Base-by-base conservation (phyloP, 352 stramenopile species). In the Pilasporangium apinafurcum region DNA sequence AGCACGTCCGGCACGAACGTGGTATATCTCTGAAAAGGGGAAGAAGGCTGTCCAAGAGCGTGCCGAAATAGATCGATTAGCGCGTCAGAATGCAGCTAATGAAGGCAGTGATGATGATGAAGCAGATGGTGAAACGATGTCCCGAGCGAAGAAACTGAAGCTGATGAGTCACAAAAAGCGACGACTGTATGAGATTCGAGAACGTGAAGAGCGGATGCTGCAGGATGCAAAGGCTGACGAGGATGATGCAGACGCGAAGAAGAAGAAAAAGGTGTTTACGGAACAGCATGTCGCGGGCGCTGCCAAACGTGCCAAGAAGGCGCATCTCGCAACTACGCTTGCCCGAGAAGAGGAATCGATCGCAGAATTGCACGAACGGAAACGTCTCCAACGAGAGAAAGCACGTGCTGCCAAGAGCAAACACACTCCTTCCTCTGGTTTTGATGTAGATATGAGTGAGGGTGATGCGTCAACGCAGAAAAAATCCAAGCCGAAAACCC, bases 11-110 rank as follows among this genome's bases (percentile, higher is more conserved):
- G 80, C 81, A 25, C 79, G 86, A 45, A 96, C 83, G 48, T 98
- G 92, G 92, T 97, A 96, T 51, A 84, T 95, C 68, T 90, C 81
- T 28, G 75, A 95, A 53, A 83, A 78, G 42, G 76, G 96, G 47
- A 96, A 96, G 61, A 86, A 94, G 53, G 78, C 70, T 14, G 68
- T 95, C 26, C 68, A 66, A 8, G 73, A 83, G 49, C 62, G 66
- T 22, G 78, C 74, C 18, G 81, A 92, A 7, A 62, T 84, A 29
- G 65, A 83, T n/a, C 70, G 74, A n/a, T 59, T 65, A 18, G 50
- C 59, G 37, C 44, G 45, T 8, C 68, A 68, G 52, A 52, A 84
- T 42, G 41, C 70, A 8, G 51, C 55, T 27, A 60, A 53, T 1
- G 57, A 68, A n/a, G 39, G 33, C 16, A 48, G 72, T 14, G 50